Base-by-base conservation (phyloP, 495 filamentous ascomycete species). In the Daldinia vernicosa region DNA sequence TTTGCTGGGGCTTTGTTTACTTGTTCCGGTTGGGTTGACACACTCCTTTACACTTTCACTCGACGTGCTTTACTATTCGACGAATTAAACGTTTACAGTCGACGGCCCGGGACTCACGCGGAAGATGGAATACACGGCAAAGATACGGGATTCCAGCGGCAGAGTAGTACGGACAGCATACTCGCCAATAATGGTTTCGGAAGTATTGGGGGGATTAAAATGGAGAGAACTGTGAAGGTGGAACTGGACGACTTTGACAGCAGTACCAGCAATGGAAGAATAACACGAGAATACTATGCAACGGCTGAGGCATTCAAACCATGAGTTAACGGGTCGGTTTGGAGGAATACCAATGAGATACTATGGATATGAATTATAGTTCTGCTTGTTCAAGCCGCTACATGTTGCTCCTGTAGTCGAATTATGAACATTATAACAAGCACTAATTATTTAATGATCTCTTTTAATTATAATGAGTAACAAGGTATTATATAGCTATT, bases 1-100 rank as follows among this genome's bases (percentile, higher is more conserved):
- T 81, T 87, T 47, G 88, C 89, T 1, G 89, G 89, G 7, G 83
- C 85, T 3, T 78, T 91, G 62, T 88, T 92, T 33, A 89, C 89
- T 1, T 88, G 82, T 51, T 89, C 86, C 35, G 89, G 89, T 4
- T 85, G 89, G 76, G 81, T 90, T 28, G 89, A 92, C 66, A 87
- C 87, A 6, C 47, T 89, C 3, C 82, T 91, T 3, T 92, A 92
- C 72, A 85, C 88, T 1, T 75, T 89, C 14, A 92, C 89, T 14
- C 84, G 89, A 9, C 77, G 82, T 11, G 78, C 82, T 9, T 69
- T 81, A 19, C 74, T 81, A 15, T 81, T 76, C 63, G 67, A 70
- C 61, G 75, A 76, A 54, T 32, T 67, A 19, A 56, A 66, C 26
- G 62, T 63, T 40, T 69, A 66, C 40, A 28, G 60, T 15, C 65